Base-by-base conservation (phyloP, 2,329 filamentous ascomycete genomes). In the Aureobasidium sp. region DNA sequence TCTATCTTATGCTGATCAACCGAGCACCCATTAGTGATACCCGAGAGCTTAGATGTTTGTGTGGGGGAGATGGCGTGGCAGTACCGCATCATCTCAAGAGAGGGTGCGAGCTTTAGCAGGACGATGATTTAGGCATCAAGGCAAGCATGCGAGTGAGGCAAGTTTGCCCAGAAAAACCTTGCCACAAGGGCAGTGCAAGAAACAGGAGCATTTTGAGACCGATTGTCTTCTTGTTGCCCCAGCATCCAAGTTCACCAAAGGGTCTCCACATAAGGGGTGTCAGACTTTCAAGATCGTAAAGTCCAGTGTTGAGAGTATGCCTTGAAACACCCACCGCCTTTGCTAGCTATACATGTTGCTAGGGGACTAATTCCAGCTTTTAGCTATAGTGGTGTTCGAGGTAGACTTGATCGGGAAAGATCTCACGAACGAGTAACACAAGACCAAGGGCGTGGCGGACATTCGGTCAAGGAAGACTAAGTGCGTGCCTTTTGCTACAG, bases 1-100 rank as follows among this genome's bases (percentile, higher is more conserved):
- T 41, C 53, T 57, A 57, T 57, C 52, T 57, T 57, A 45, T 57
- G 53, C 53, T 57, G 53, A 45, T 57, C 52, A 20, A 29, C 45
- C 25, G 44, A 15, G 11, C n/a, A 41, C 52, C 52, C 22, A 42
- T 22, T 15, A 20, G 12, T 25, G 25, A 42, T 55, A 42, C 37
- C 52, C 52, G 52, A 34, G 39, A 44, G 25, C 53, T 39, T 34
- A 41, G 20, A 17, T 17, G 39, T n/a, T 41, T 15, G 12, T 45
- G 52, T 57, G 53, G 39, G 53, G 53, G 53, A 45, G 53, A 57
- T 57, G 45, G 45, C 45, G 45, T 48, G 45, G 45, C 45, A 48
- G 45, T 41, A 41, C 39, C 17, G 17, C 39, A 39, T 39, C 5
- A 15, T 22, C 6, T 9, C 22, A 20, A 12, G 5, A 25, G 8